Base-by-base conservation (phyloP, 805 yeast genomes). In the Kazachstania taianensis region DNA sequence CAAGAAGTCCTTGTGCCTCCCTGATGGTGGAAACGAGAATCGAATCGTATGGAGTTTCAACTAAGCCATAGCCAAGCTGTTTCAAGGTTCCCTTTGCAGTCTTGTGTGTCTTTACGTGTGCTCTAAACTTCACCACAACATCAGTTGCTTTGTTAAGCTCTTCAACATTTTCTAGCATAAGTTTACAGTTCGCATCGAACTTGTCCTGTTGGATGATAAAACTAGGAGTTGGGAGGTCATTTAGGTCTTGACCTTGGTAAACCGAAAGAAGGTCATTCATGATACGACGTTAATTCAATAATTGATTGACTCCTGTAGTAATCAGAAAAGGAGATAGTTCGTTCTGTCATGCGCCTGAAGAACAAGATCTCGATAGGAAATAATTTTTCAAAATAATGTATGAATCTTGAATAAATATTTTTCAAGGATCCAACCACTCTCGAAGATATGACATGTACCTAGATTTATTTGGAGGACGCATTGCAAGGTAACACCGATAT, bases 91-190 rank as follows among this genome's bases (percentile, higher is more conserved):
- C 86, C 44, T 76, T 80, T 7, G 63, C 43, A 1, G 81, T 69
- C 53, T 82, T 81, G 53, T 79, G 86, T 0, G 92, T 82, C 55
- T 81, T 81, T 16, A 81, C 74, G 51, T 81, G 86, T 3, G 81
- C 78, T 40, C 94, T 63, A 52, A 81, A 80, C 14, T 55, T 61
- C 5, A 51, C 32, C 8, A 34, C 33, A 5, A 27, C 27, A 3
- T 33, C 42, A n/a, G 41, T 34, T 5, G 65, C 63, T 3, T 49
- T 52, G 9, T 37, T 32, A 19, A 75, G 47, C 1, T 51, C 49
- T 2, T 42, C 35, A 0, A 76, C 72, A 37, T 65, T 65, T 5
- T 49, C 45, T 7, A 73, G 61, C 82, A 77, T 74, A 20, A 53
- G 53, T 8, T 56, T 57, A 42, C 75, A 66, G 49, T 78, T 78